These are phyloP conservation scores for Typha latifolia DNA, from an alignment of 176 grass and related monocot genomes.

Conservation along the genomic window DNA sequence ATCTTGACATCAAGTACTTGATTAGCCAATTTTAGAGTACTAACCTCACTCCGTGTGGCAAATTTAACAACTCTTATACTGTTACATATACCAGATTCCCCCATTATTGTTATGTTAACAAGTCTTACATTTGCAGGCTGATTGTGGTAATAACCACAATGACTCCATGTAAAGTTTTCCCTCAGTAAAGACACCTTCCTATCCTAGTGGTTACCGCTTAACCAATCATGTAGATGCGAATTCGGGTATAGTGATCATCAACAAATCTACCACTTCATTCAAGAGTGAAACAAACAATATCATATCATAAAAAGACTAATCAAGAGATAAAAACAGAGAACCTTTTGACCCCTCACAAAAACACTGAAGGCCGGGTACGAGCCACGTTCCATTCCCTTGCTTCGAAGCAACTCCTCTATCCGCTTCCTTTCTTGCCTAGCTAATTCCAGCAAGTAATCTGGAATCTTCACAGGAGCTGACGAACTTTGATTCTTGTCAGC, in stretches of 20 bases:
- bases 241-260: background rate
- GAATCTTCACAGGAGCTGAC: conserved; percentile 5
- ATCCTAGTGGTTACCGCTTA: no score
- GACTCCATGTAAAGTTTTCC: no score
- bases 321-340: background rate
- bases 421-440: conserved; percentile 50
- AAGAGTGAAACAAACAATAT: background rate
- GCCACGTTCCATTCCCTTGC: conserved; percentile 37
- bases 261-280: background rate
- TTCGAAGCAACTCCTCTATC: conserved; percentile 46
- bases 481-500: conserved; percentile 4
- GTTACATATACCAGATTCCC: no score
- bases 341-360: conserved; percentile 51
- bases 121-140: no score
- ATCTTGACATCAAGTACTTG: no score
- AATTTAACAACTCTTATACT: no score
- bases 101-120: no score
- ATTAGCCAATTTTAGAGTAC: no score
- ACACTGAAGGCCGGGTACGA: conserved; percentile 65
- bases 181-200: no score
- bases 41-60: no score
- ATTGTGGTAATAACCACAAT: no score
- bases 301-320: background rate
- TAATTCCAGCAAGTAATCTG: conserved; percentile 31
- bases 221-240: no score